These are phyloP conservation scores for Trichoderma sp. DNA, from an alignment of 2,329 filamentous ascomycete species.

Conservation along the genomic window DNA sequence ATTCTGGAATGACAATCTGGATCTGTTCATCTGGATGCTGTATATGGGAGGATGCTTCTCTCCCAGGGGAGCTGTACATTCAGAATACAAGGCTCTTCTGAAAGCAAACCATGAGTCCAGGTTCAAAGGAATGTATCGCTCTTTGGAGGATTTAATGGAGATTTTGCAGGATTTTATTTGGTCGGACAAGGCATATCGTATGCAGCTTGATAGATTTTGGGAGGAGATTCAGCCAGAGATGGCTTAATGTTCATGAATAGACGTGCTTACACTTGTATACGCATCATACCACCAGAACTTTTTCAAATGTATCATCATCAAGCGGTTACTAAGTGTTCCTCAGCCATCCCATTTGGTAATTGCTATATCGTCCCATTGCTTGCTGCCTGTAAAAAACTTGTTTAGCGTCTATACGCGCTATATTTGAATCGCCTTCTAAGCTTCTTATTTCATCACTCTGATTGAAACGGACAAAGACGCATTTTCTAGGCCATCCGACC, in stretches of 20 bases:
- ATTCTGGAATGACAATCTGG: neutral
- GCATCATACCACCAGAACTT: neutral
- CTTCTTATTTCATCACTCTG: neutral
- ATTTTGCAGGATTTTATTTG: neutral
- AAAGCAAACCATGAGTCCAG: neutral
- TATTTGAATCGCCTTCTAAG: neutral
- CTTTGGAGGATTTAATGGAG: neutral
- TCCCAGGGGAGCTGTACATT: neutral
- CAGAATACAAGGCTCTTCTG: neutral
- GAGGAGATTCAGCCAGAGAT: neutral
- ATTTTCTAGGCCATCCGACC: neutral
- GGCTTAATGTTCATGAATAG: neutral
- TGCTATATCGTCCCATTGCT: neutral
- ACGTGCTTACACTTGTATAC: neutral
- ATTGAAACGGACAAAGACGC: neutral
- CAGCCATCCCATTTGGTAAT: neutral
- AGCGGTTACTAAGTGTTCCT: neutral
- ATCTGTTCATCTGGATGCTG: neutral
- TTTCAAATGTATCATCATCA: neutral
- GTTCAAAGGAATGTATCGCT: neutral
- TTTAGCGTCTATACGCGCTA: neutral
- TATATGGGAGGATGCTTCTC: neutral
- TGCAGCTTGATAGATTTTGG: neutral
- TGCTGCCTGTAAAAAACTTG: neutral
- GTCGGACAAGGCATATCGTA: neutral